Base-by-base conservation (phyloP, 192 early-diverging fungal species). In the Linnemannia elongata region DNA sequence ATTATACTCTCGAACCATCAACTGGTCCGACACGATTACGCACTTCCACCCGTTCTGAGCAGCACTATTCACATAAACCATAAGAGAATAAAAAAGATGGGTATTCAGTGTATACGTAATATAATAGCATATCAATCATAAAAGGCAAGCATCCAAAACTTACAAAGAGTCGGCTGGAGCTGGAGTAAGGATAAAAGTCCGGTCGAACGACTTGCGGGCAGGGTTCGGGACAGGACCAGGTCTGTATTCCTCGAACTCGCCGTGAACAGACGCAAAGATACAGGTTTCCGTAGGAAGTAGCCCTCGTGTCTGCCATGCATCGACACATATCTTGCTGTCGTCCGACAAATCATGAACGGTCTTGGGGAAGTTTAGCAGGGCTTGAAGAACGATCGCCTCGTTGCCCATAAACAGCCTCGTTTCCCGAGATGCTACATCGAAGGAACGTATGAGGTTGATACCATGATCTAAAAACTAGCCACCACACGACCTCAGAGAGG, bases 281-380 rank as follows among this genome's bases (percentile, higher is more conserved):
- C 79, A 87, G 9, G 74, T 27, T 27, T 57, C 66, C 22, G 78
- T 33, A 33, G 82, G 78, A 30, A 80, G 68, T 1, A 84, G 79
- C 15, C 82, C 78, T 18, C 76, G 66, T 30, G 76, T 89, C 79
- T 91, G 89, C 91, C 91, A 92, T 20, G 91, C 89, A 79, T 92
- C 91, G 3, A 88, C 80, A 42, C 81, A 69, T 55, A 89, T 79
- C 35, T 88, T 88, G 70, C 85, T 81, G 33, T 77, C 87, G 10
- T 80, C 83, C 20, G 79, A 63, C 36, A 90, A 68, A 44, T 89
- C 88, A 68, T 92, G 91, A 24, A 77, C 66, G 3, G 91, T 88
- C 8, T 82, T 75, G 5, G 91, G 91, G 22, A 92, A 47, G 2
- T 69, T 47, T 57, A 71, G n/a, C 27, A 88, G 39, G 0, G 75